phyloP scores from a whole-genome alignment of 2,329 filamentous ascomycete genomes.

The Paecilomyces niveus region DNA sequence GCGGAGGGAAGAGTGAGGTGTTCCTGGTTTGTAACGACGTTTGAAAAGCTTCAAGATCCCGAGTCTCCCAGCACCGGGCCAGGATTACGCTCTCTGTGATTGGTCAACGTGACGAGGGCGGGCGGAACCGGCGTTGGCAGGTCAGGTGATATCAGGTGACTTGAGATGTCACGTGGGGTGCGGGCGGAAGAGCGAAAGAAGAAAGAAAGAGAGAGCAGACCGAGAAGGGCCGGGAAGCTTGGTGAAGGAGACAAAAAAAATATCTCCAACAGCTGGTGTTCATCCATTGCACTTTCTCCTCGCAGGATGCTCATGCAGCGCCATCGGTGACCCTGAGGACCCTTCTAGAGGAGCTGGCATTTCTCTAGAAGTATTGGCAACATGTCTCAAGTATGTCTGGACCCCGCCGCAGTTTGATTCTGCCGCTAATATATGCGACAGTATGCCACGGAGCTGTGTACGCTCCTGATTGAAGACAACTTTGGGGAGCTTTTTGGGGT shows the following conservation, averaged over 20 bases:
- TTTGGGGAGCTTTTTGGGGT: constrained; percentile 91
- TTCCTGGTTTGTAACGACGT: constrained; percentile 21
- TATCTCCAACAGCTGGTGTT: neutral
- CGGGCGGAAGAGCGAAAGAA: constrained; percentile 6
- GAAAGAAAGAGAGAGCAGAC: neutral
- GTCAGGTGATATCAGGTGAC: neutral
- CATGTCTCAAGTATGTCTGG: constrained; percentile 49
- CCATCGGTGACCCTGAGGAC: constrained; percentile 58
- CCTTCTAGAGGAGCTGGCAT: constrained; percentile 74
- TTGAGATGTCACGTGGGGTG: neutral
- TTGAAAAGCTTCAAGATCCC: constrained; percentile 38
- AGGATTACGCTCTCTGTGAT: constrained; percentile 32
- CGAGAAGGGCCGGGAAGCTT: neutral
- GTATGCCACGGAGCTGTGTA: constrained; percentile 78
- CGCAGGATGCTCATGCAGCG: constrained; percentile 20
- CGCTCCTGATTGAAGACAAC: constrained; percentile 78
- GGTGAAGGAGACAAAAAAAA: too few species aligned
- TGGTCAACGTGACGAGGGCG: constrained; percentile 31
- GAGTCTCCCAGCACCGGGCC: constrained; percentile 14
- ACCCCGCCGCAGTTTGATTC: constrained; percentile 13
- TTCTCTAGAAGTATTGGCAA: constrained; percentile 61
- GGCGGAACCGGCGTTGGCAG: constrained; percentile 29
- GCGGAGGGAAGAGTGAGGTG: constrained; percentile 16
- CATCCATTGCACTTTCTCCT: constrained; percentile 5
- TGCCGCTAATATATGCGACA: constrained; percentile 30